Evolutionary conservation across 2,329 filamentous ascomycete genomes (phyloP).

Genomic region (Aspergillus sp.): DNA sequence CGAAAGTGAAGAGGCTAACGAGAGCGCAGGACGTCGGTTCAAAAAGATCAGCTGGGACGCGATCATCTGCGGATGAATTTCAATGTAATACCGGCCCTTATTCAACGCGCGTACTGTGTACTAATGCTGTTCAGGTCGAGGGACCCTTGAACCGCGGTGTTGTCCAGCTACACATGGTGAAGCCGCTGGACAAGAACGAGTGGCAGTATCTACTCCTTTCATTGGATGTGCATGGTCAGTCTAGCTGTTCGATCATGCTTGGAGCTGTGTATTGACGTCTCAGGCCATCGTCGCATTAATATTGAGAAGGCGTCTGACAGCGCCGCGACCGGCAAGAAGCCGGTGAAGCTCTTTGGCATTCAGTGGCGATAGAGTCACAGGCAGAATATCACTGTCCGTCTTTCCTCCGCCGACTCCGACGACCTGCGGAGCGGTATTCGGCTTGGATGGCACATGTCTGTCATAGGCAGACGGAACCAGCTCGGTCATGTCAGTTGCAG

Average conservation of each 20-base stretch:
- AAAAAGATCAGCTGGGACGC: conserved; percentile 63
- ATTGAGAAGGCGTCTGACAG: conserved; percentile 37
- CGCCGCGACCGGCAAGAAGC: conserved; percentile 27
- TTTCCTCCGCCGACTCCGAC: too few species aligned
- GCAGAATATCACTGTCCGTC: too few species aligned
- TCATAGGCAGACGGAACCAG: too few species aligned
- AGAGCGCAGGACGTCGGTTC: conserved; percentile 50
- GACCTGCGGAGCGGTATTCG: too few species aligned
- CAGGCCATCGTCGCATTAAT: conserved; percentile 36
- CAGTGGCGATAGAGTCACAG: conserved; percentile 32
- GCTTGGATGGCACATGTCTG: too few species aligned
- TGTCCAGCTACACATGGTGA: conserved; percentile 70
- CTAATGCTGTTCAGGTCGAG: conserved; percentile 50
- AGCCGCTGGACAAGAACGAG: conserved; percentile 52
- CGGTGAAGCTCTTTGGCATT: conserved; percentile 43
- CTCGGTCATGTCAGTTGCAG: too few species aligned
- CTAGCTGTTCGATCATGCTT: neutral
- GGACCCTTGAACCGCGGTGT: conserved; percentile 65
- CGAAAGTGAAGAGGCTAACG: conserved; percentile 14
- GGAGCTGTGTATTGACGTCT: neutral
- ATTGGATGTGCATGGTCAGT: conserved; percentile 62
- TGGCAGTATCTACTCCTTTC: conserved; percentile 73
- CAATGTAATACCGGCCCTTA: too few species aligned
- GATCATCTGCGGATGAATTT: conserved; percentile 82
- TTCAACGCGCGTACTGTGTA: too few species aligned